phyloP scores from a whole-genome alignment of 2,329 filamentous ascomycete genomes.

The Calycina herbarum region DNA sequence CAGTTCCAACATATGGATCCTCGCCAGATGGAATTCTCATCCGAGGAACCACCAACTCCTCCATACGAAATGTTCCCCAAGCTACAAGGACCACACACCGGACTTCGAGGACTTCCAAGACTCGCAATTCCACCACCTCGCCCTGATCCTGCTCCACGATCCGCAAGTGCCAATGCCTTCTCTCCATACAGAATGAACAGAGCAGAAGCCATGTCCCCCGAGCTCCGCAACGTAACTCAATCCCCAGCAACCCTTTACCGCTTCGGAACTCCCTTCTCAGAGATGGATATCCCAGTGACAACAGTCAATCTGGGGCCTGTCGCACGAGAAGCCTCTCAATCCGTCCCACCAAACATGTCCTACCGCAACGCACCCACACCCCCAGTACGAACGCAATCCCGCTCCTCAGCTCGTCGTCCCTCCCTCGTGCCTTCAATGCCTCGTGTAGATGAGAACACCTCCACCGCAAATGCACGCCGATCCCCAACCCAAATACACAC shows the following conservation, averaged over 20 bases:
- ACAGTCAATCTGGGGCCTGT: slow-evolving; percentile 70
- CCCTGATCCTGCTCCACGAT: slow-evolving; percentile 33
- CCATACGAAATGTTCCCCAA: slow-evolving; percentile 64
- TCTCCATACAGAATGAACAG: slow-evolving; percentile 54
- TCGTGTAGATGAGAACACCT: slow-evolving; percentile 64
- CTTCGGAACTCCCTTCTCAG: slow-evolving; percentile 84
- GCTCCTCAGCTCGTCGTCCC: slow-evolving; percentile 61
- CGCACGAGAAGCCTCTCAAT: slow-evolving; percentile 79
- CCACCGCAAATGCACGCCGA: slow-evolving; percentile 35
- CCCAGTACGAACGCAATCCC: slow-evolving; percentile 37
- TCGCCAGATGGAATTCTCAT: slow-evolving; percentile 35
- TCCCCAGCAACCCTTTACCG: slow-evolving; percentile 67
- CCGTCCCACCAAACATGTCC: slow-evolving; percentile 90
- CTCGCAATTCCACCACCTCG: slow-evolving; percentile 55
- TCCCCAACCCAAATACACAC: slow-evolving; percentile 14
- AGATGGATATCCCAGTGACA: slow-evolving; percentile 84
- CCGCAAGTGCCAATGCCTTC: slow-evolving; percentile 41
- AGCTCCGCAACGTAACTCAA: slow-evolving; percentile 49
- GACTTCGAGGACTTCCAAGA: slow-evolving; percentile 60
- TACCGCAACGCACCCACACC: slow-evolving; percentile 54
- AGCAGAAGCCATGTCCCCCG: slow-evolving; percentile 52
- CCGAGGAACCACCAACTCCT: slow-evolving; percentile 67
- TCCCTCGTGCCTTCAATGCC: slow-evolving; percentile 67
- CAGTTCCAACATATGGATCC: slow-evolving; percentile 73
- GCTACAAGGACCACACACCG: slow-evolving; percentile 47